phyloP scores from a whole-genome alignment of 2,329 filamentous ascomycete species.

The Pseudogymnoascus verrucosus region DNA sequence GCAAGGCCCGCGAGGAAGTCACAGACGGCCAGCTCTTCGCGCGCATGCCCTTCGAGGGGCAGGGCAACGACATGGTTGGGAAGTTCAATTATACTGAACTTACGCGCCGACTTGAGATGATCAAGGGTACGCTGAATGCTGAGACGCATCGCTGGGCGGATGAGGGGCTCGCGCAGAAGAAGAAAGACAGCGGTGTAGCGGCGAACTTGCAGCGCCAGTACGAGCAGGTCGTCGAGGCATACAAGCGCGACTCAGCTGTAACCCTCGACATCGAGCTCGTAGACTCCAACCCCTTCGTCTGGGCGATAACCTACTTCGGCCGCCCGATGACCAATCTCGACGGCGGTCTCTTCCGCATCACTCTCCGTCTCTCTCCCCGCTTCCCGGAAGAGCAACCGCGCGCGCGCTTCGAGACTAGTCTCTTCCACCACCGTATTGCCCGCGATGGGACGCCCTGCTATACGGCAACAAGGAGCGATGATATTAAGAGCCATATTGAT shows the following conservation, averaged over 20 bases:
- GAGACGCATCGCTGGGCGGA: constrained; percentile 66
- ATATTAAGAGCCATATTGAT: constrained; percentile 75
- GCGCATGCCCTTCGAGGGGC: constrained; percentile 82
- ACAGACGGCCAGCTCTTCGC: constrained; percentile 57
- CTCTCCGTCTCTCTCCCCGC: constrained; percentile 68
- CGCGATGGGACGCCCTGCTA: constrained; percentile 78
- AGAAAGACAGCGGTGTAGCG: constrained; percentile 65
- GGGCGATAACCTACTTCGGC: constrained; percentile 84
- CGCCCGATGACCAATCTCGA: constrained; percentile 89
- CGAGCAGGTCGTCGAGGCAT: constrained; percentile 69
- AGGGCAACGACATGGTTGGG: constrained; percentile 75
- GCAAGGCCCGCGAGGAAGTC: constrained; percentile 55
- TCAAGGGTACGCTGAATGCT: constrained; percentile 62
- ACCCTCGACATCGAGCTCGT: constrained; percentile 71
- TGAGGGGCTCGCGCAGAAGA: constrained; percentile 56
- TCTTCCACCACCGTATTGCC: constrained; percentile 86
- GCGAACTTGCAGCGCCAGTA: constrained; percentile 78
- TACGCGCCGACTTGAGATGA: constrained; percentile 55
- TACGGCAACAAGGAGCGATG: constrained; percentile 61
- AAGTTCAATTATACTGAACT: constrained; percentile 74
- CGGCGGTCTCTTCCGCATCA: constrained; percentile 79
- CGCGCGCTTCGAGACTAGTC: constrained; percentile 66
- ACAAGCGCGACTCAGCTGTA: constrained; percentile 60
- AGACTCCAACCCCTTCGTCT: constrained; percentile 80
- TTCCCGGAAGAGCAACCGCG: constrained; percentile 88